Base-by-base conservation (phyloP, 768 basidiomycete species). In the Boletus vinaceobasis region DNA sequence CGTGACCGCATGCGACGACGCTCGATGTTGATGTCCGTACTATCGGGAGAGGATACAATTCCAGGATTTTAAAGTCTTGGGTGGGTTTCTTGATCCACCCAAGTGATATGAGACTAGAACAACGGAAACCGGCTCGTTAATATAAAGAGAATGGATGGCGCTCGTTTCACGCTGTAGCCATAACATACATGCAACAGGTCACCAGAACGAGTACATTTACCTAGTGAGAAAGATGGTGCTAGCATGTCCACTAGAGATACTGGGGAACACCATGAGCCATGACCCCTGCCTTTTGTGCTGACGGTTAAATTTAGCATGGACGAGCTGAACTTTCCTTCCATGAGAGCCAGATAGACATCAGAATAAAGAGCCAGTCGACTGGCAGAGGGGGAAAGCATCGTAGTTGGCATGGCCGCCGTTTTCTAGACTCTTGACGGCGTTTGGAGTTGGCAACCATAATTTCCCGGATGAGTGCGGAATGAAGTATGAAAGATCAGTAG, bases 1-100 rank as follows among this genome's bases (percentile, higher is more conserved):
- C 8, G 19, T 66, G 65, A 21, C 69, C 63, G 19, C 60, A 61
- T 42, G 62, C 65, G 37, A 69, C 59, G 45, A 43, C 17, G 26
- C 23, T 17, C 3, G n/a, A 8, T 2, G 17, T 14, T 23, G 23
- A 38, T 23, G 33, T 13, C 50, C 38, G 52, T 33, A 38, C 23
- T 8, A 49, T 27, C 40, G 19, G 33, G 61, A 53, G 38, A 27
- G 13, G 38, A 14, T 15, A 48, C 38, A 27, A 17, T 33, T 29
- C 43, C 44, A 19, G 48, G 44, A 33, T 46, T 31, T 48, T 27
- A n/a, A 40, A 19, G 10, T 33, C 33, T 35, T 51, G 19, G 33
- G 21, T 50, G 26, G 17, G 33, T n/a, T 27, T 27, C 44, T 39
- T 35, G 44, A 49, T 54, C 27, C 27, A 49, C 46, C 21, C 7